Evolutionary conservation across 768 basidiomycete species (phyloP), one percentile per base, ranked within the genome.

Genomic region (Lentinula detonsa): DNA sequence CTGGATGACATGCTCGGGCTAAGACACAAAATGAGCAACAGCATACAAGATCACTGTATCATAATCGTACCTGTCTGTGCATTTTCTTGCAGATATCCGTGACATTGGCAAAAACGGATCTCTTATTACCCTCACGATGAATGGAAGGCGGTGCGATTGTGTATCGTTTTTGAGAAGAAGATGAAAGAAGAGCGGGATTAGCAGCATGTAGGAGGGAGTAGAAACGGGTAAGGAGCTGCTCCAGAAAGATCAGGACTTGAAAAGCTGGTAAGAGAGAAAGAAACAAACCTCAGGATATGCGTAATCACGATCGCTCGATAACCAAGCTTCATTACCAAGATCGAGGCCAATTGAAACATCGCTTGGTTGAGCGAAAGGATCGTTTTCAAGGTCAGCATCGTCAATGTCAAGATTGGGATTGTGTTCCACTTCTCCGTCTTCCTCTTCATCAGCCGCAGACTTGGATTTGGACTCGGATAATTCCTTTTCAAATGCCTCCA

Each of bases 1-100:
- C 73, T 91, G 87, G 64, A 98, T 98, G 68, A 98, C 94, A 68
- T 99, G 97, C 74, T 98, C 96, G 18, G 97, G 95, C 78, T 93
- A 81, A 51, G 45, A 6, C 51, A 57, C 28, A 2, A 48, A 8
- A 42, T 11, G 50, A 23, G 33, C 16, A 31, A 11, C 31, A 45
- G 33, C 11, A 59, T 40, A 11, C 48, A 33, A 13, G 16, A 3
- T 33, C 34, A 23, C 43, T 1, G 13, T 35, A 34, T 23, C 51
- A 4, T n/a, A 31, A n/a, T 64, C 75, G 34, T 49, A 77, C 81
- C 72, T 81, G 83, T 72, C 96, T 84, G 77, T 97, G 96, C 96
- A 99, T 98, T 70, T 92, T 87, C 76, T 90, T 94, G 84, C 96
- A 98, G 65, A 99, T 99, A 71, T 99, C 96, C 63, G 87, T 86